Percentiles rank a stretch among this genome's conserved stretches.
These are phyloP conservation scores for Oxyria digyna DNA, from an alignment of 148 eudicot species.

Conservation along the genomic window DNA sequence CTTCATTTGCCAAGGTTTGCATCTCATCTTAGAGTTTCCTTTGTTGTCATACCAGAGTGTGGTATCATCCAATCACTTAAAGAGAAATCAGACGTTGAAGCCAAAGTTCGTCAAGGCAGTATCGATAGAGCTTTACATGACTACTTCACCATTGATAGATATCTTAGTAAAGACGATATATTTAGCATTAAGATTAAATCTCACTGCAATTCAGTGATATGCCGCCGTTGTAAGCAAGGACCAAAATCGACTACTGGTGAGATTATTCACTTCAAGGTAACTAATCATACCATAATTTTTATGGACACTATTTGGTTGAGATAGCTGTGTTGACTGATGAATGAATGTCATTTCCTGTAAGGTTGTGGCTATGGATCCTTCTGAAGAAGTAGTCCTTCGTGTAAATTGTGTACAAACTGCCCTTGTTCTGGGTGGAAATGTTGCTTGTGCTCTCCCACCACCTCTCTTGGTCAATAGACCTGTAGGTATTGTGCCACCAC, in stretches of 20 bases:
- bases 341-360: constrained; percentile 19
- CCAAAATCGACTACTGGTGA: constrained; percentile 25
- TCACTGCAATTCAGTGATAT: constrained; percentile 72
- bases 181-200: constrained; percentile 66
- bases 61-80: constrained; percentile 70
- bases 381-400: constrained; percentile 53
- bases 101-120: constrained; percentile 74
- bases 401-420: constrained; percentile 68
- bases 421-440: constrained; percentile 84
- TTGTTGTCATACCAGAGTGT: constrained; percentile 86
- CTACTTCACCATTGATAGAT: constrained; percentile 70
- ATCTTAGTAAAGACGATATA: constrained; percentile 66
- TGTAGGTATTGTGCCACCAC: constrained; percentile 36
- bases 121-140: constrained; percentile 73
- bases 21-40: constrained; percentile 76
- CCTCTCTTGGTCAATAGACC: constrained; percentile 36
- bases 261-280: constrained; percentile 73
- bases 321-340: background rate
- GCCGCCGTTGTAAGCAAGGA: constrained; percentile 56
- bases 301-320: background rate
- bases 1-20: constrained; percentile 58
- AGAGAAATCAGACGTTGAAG: constrained; percentile 59
- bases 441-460: constrained; percentile 76
- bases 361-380: constrained; percentile 86
- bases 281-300: constrained; percentile 8